Evolutionary conservation across 306 rosid species (phyloP), one percentile per base, ranked within the genome.

Genomic region (Leucaena leucocephala): DNA sequence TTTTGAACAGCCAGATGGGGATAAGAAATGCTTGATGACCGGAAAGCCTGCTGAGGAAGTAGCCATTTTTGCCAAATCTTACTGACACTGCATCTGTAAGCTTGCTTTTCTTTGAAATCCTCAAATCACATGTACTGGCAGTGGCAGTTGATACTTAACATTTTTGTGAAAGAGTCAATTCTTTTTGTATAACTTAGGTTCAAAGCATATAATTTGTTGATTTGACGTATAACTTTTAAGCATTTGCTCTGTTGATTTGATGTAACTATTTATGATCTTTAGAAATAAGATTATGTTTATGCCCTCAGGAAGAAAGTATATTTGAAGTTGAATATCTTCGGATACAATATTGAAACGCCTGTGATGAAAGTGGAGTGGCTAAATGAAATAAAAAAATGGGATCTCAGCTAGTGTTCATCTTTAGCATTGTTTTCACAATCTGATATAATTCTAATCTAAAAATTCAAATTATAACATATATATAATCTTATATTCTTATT

Each of bases 31-130:
- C 86, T 78, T 91, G 83, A 92, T 95, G 98, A 95, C 96, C 3
- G 94, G 97, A 74, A 84, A 91, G 49, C 83, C 90, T 71, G 96
- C 97, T 4, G 89, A 85, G 66, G 98, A 92, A 85, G 98, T 92
- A 49, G 98, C 98, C 68, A 89, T 95, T 78, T 92, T 95, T 78
- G 96, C 98, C 44, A 95, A 92, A 84, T 95, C 98, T 17, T 94
- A 94, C 83, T 92, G 69, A 79, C 63, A 34, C 50, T 77, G 70
- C 84, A 58, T 21, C 36, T 10, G 2, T 19, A 19, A 74, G 38
- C 34, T 49, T 82, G 4, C n/a, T 54, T 19, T 46, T 34, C 55
- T 15, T n/a, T 43, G 58, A 16, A 62, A 85, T 48, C 33, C 33
- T 33, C 72, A 27, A 33, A 72, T 70, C 49, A 42, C 63, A 55